Evolutionary conservation across 805 yeast genomes (phyloP), one percentile per base, ranked within the genome.

Genomic region (Lipomyces lipofer): DNA sequence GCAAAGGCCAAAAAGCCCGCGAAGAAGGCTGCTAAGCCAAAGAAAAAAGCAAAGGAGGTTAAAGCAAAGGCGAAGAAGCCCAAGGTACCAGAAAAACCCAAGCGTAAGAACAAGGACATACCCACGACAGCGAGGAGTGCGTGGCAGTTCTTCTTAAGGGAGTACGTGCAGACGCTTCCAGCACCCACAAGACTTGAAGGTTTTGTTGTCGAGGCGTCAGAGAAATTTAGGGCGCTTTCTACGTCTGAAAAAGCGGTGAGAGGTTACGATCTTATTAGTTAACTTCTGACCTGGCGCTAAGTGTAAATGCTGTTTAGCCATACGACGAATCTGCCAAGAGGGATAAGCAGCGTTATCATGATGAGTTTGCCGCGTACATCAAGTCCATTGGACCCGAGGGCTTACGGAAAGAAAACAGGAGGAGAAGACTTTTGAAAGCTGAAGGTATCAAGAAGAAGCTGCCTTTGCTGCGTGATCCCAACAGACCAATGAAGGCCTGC

Each of bases 301-400:
- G 8, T 7, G 17, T 7, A 12, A 17, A 36, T 8, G 29, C 5
- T 15, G 12, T 15, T 4, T 35, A 49, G 52, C 19, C 21, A 4
- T 36, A 28, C 21, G 29, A 45, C n/a, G 22, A 22, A 8, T 1
- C 12, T 5, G 58, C 50, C n/a, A 42, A 4, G 10, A 52, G 9
- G n/a, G 63, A 51, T 32, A 39, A 21, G 9, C 27, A 30, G n/a
- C 24, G 56, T 24, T 58, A 43, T 35, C 53, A 54, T 29, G 27
- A 42, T 12, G 63, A 58, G 17, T 17, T 54, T 8, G 39, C 45
- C 4, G 56, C 33, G n/a, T 54, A 39, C 27, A 28, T 51, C 9
- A 29, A 15, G 4, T 22, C 35, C 10, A 17, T 47, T 6, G 60
- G 63, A 7, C 22, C 25, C 15, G 33, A 21, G 8, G 52, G 36